These are phyloP conservation scores for Colletotrichum nymphaeae DNA, from an alignment of 2,329 filamentous ascomycete species.

Conservation along the genomic window DNA sequence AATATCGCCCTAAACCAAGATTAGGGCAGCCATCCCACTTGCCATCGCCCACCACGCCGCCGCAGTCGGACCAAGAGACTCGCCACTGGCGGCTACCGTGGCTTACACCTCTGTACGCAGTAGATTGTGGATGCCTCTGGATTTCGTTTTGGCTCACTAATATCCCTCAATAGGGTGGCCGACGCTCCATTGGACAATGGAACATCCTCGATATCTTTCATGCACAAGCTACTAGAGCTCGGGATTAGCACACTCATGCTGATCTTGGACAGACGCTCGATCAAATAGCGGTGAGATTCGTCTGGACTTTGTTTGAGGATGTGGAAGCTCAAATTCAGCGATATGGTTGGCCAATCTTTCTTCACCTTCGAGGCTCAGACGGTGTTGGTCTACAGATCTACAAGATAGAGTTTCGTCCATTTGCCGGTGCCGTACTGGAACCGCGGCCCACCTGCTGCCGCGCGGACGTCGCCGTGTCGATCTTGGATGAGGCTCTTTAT, in stretches of 20 bases:
- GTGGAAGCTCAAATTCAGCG: background rate
- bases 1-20: slow-evolving; percentile 4
- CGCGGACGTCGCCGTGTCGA: slow-evolving; percentile 22
- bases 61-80: background rate
- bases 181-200: background rate
- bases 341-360: background rate
- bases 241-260: background rate
- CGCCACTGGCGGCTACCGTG: slow-evolving; percentile 11
- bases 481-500: slow-evolving; percentile 27
- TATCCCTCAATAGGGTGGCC: background rate
- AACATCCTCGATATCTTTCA: background rate
- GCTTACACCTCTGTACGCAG: background rate
- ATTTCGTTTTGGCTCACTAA: background rate
- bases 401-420: slow-evolving; percentile 23
- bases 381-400: slow-evolving; percentile 11
- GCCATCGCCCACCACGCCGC: background rate
- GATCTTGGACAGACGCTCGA: background rate
- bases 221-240: slow-evolving; percentile 11
- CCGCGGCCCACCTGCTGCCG: background rate
- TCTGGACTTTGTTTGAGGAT: background rate
- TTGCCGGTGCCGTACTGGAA: slow-evolving; percentile 13
- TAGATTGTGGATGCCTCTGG: slow-evolving; percentile 1
- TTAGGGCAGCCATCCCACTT: background rate
- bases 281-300: slow-evolving; percentile 31
- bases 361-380: slow-evolving; percentile 10